Evolutionary conservation across 1,284 basidiomycete genomes (phyloP).

Genomic region (Ganoderma sp.): DNA sequence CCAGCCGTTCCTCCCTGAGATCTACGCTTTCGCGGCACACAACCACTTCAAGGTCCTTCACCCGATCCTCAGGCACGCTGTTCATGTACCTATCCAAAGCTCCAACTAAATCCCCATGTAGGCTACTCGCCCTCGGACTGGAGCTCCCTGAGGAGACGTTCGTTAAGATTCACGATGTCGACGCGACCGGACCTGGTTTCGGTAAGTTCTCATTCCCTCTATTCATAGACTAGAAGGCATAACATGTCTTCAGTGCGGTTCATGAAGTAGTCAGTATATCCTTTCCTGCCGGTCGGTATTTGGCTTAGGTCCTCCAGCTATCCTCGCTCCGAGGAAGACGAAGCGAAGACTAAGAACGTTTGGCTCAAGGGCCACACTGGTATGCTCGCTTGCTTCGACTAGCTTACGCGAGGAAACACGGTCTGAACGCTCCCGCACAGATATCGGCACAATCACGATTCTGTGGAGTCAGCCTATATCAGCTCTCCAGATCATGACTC

Average conservation of each 20-base stretch:
- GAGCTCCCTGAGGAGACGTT: constrained; percentile 45
- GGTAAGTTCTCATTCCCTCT: constrained; percentile 25
- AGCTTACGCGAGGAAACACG: not conserved
- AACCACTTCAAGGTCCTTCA: constrained; percentile 40
- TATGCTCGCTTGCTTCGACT: not conserved
- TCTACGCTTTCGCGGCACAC: constrained; percentile 42
- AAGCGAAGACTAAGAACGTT: constrained; percentile 56
- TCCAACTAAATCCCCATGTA: not conserved
- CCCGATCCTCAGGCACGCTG: constrained; percentile 35
- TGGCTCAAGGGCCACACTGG: constrained; percentile 67
- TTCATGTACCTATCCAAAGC: not conserved
- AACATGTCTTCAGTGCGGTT: constrained; percentile 35
- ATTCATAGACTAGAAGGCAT: too few species aligned
- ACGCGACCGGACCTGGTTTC: constrained; percentile 31
- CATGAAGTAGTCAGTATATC: constrained; percentile 44
- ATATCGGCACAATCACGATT: constrained; percentile 60
- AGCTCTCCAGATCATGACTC: constrained; percentile 59
- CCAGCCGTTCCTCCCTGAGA: constrained; percentile 48
- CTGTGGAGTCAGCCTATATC: constrained; percentile 65
- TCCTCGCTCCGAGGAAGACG: constrained; percentile 51
- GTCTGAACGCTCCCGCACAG: constrained; percentile 38
- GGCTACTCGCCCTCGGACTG: constrained; percentile 46
- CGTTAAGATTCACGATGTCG: constrained; percentile 38
- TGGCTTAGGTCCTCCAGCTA: too few species aligned
- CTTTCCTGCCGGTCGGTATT: too few species aligned